Evolutionary conservation across 2,329 filamentous ascomycete genomes (phyloP).

Genomic region (Pseudogymnoascus sp.): DNA sequence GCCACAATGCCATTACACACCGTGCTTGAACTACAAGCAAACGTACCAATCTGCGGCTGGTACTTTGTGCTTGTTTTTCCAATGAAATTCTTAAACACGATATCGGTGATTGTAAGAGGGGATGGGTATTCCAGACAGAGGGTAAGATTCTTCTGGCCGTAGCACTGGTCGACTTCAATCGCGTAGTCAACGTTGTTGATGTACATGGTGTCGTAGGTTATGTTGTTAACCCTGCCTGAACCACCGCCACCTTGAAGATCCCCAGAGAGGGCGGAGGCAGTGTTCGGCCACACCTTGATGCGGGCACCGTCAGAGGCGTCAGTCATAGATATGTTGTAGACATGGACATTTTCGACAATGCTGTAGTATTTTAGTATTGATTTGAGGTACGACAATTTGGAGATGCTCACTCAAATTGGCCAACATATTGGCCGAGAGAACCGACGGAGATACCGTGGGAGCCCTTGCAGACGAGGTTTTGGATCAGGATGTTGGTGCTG

Average conservation of each 20-base stretch:
- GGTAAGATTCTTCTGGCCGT: constrained; percentile 54
- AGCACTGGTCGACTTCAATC: constrained; percentile 59
- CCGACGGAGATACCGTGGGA: constrained; percentile 57
- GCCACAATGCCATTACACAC: constrained; percentile 45
- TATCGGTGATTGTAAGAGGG: constrained; percentile 46
- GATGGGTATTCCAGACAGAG: constrained; percentile 54
- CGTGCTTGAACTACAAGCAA: constrained; percentile 40
- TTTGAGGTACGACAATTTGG: background rate
- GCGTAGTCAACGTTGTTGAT: constrained; percentile 58
- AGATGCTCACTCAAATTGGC: constrained; percentile 14
- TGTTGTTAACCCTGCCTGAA: constrained; percentile 52
- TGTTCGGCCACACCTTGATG: constrained; percentile 60
- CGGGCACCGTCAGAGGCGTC: constrained; percentile 51
- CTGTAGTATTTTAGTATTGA: constrained; percentile 33
- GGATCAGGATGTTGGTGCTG: constrained; percentile 49
- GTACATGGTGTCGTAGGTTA: constrained; percentile 57
- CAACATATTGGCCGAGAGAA: constrained; percentile 51
- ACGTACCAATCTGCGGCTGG: constrained; percentile 38
- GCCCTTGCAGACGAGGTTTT: constrained; percentile 54
- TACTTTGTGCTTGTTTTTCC: constrained; percentile 44
- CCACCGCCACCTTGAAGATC: constrained; percentile 44
- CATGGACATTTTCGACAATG: constrained; percentile 52
- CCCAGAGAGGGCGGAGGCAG: constrained; percentile 44
- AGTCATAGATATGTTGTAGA: constrained; percentile 41
- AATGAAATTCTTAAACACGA: constrained; percentile 49